A percentile compares a stretch with the other conserved stretches of the same genome.
Evolutionary conservation across 2,329 filamentous ascomycete species (phyloP).

Genomic region (Aspergillus phoenicis): DNA sequence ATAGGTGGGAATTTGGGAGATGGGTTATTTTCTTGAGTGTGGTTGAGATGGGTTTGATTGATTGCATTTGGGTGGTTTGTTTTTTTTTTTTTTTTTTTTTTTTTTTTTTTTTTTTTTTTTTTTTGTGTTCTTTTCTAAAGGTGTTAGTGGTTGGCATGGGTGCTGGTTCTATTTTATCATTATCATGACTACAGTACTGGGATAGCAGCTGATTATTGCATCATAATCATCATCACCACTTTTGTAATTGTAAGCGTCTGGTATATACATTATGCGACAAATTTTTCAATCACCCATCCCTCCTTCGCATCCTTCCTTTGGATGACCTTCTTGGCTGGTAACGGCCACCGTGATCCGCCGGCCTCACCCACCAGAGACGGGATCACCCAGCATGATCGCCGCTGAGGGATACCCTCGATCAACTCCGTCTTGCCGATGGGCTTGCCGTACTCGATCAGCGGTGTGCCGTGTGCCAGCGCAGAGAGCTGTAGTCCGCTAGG

Average conservation of each 20-base stretch:
- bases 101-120: background rate
- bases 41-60: background rate
- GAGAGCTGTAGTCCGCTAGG: constrained; percentile 75
- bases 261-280: constrained; percentile 37
- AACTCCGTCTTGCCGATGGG: constrained; percentile 78
- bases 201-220: background rate
- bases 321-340: constrained; percentile 80
- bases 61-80: background rate
- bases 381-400: constrained; percentile 80
- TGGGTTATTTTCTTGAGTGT: background rate
- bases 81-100: background rate
- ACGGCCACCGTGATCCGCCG: constrained; percentile 74
- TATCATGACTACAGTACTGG: no score
- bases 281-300: constrained; percentile 72
- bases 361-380: constrained; percentile 72
- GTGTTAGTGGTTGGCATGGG: background rate
- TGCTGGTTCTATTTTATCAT: no score
- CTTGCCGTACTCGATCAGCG: constrained; percentile 81
- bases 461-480: constrained; percentile 79
- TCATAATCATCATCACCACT: constrained; percentile 7
- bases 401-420: constrained; percentile 50
- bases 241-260: constrained; percentile 9
- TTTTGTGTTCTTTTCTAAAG: no score
- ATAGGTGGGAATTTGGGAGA: background rate
- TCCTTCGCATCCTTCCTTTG: constrained; percentile 73